Evolutionary conservation across 129 eudicot genomes (phyloP).

Genomic region (Helichrysum umbraculigerum): DNA sequence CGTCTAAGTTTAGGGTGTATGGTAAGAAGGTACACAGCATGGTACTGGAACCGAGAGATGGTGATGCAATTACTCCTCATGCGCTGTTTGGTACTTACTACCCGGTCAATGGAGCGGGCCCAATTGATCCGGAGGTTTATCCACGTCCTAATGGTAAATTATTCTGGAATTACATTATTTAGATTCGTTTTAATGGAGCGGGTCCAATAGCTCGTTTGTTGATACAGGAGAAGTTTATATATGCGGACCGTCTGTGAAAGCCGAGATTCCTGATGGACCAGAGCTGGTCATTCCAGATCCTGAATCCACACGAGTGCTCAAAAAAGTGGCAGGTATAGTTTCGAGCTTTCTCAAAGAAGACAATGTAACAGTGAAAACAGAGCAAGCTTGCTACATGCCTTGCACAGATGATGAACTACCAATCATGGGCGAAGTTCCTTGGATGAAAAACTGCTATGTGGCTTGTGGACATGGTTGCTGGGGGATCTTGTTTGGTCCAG

Average conservation of each 20-base stretch:
- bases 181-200: background rate
- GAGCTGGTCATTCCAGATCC: slow-evolving; percentile 58
- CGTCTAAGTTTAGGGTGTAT: slow-evolving; percentile 50
- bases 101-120: slow-evolving; percentile 46
- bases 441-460: slow-evolving; percentile 62
- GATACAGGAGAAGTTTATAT: slow-evolving; percentile 73
- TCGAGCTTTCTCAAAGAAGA: slow-evolving; percentile 64
- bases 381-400: slow-evolving; percentile 85
- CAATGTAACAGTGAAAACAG: slow-evolving; percentile 59
- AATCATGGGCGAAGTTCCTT: slow-evolving; percentile 75
- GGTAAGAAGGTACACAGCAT: slow-evolving; percentile 82
- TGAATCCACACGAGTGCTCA: slow-evolving; percentile 55
- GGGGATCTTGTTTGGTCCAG: slow-evolving; percentile 86
- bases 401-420: slow-evolving; percentile 78
- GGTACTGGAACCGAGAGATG: slow-evolving; percentile 63
- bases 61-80: slow-evolving; percentile 59
- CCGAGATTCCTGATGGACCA: slow-evolving; percentile 74
- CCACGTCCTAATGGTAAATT: slow-evolving; percentile 69
- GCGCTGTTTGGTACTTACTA: slow-evolving; percentile 63
- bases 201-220: background rate
- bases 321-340: slow-evolving; percentile 57
- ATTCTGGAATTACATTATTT: background rate
- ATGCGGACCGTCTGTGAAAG: slow-evolving; percentile 70
- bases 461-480: slow-evolving; percentile 86
- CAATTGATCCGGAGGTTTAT: slow-evolving; percentile 77